Percentiles rank a stretch among this genome's conserved stretches.
phyloP scores from a whole-genome alignment of 371 early-diverging fungal species.

The Rhizopus sp. region DNA sequence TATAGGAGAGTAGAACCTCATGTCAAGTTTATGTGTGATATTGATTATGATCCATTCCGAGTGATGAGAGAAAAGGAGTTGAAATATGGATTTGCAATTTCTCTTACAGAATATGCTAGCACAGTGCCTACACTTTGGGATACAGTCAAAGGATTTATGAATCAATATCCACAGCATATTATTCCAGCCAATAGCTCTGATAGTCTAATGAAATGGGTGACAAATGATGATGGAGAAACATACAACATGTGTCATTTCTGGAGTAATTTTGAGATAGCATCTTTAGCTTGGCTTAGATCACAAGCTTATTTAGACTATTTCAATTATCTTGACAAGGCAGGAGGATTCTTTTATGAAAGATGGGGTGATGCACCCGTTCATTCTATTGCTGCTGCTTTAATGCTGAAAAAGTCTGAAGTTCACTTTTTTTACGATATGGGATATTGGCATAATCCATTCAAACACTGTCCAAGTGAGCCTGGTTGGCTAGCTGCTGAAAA shows the following conservation, averaged over 20 bases:
- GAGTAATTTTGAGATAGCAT: slow-evolving; percentile 96
- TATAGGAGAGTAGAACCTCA: slow-evolving; percentile 96
- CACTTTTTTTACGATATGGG: slow-evolving; percentile 95
- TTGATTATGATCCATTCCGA: slow-evolving; percentile 91
- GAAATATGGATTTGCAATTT: slow-evolving; percentile 84
- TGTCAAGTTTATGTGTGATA: slow-evolving; percentile 86
- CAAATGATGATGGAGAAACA: slow-evolving; percentile 38
- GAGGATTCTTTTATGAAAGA: slow-evolving; percentile 94
- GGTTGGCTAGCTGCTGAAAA: slow-evolving; percentile 51
- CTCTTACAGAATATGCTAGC: slow-evolving; percentile 70
- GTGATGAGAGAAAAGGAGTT: slow-evolving; percentile 78
- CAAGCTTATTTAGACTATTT: slow-evolving; percentile 74
- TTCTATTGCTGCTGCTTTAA: slow-evolving; percentile 85
- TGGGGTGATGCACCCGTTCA: slow-evolving; percentile 99
- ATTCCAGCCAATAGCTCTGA: slow-evolving; percentile 34
- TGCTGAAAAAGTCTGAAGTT: slow-evolving; percentile 77
- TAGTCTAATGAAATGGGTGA: slow-evolving; percentile 36
- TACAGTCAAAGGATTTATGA: slow-evolving; percentile 53
- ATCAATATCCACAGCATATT: slow-evolving; percentile 50
- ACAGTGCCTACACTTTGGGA: slow-evolving; percentile 90
- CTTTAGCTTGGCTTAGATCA: slow-evolving; percentile 78
- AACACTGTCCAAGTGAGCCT: slow-evolving; percentile 71
- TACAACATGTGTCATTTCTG: slow-evolving; percentile 93
- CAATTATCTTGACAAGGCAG: slow-evolving; percentile 71
- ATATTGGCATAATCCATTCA: slow-evolving; percentile 73